These are phyloP conservation scores for Hortiboletus campestris DNA, from an alignment of 768 basidiomycete species.

Conservation along the genomic window DNA sequence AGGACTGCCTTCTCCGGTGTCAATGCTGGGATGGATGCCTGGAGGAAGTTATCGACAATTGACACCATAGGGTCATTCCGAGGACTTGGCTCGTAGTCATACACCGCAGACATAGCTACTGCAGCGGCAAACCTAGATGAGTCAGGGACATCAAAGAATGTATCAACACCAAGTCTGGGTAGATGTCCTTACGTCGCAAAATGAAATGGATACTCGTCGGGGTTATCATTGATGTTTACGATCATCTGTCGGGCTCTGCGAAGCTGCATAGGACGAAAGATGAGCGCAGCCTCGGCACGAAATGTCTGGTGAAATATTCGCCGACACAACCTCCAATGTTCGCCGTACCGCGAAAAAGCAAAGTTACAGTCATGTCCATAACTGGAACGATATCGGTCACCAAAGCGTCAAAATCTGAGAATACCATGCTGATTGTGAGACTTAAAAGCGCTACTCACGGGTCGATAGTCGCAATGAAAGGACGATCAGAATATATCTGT, in stretches of 20 bases:
- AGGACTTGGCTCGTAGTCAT: constrained; percentile 15
- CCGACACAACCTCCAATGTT: constrained; percentile 11
- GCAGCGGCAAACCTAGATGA: too few relatives aligned
- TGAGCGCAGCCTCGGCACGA: background rate
- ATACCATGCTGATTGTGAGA: background rate
- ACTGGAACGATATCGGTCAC: too few relatives aligned
- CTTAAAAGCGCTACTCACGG: background rate
- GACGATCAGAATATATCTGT: constrained; percentile 14
- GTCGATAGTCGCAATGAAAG: background rate
- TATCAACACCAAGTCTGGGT: too few relatives aligned
- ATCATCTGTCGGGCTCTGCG: constrained; percentile 9
- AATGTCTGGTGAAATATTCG: constrained; percentile 21
- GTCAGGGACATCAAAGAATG: too few relatives aligned
- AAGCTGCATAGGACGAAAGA: constrained; percentile 18
- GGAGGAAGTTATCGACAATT: background rate
- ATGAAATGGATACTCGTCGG: background rate
- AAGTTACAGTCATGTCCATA: constrained; percentile 5
- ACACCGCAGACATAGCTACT: constrained; percentile 21
- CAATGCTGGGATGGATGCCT: background rate
- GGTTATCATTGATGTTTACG: constrained; percentile 8
- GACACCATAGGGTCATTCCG: background rate
- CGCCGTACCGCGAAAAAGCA: background rate
- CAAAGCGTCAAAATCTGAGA: background rate
- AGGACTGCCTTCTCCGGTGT: constrained; percentile 10
- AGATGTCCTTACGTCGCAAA: constrained; percentile 2